Base-by-base conservation (phyloP, 768 basidiomycete genomes). In the Pulveroboletus sp. region DNA sequence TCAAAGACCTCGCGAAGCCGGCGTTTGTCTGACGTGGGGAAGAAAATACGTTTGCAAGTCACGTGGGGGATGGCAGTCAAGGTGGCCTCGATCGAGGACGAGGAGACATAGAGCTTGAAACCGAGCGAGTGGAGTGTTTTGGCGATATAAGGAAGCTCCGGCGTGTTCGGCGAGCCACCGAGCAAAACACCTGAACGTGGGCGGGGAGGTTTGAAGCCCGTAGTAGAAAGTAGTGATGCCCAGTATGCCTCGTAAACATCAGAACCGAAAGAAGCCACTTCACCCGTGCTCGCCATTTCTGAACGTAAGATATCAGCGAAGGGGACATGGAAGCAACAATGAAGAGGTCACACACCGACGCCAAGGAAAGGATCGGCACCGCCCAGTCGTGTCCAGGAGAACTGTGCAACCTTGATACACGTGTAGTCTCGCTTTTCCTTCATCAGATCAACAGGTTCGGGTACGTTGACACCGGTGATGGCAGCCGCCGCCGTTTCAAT, bases 271-370 rank as follows among this genome's bases (percentile, higher is more conserved):
- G 89, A 85, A 11, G 96, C 96, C 27, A 99, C 93, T 69, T 99
- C 95, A 32, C 95, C 95, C 7, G 95, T 97, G 63, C 90, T 93
- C 3, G 94, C 93, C 95, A 97, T 98, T 76, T 96, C 93, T 90
- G 28, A 36, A 12, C 5, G 17, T 0, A 9, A 47, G 15, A 7
- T 3, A 7, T 39, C 11, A 31, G 64, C 38, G 15, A n/a, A 39
- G 7, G 30, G 18, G 46, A 47, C 3, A 54, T 32, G 31, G 11
- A 10, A 12, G n/a, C 18, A 8, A 14, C 3, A 21, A 39, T 12
- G 6, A 7, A 32, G 33, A 27, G 32, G 12, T 6, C n/a, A 79
- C 88, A 67, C 56, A 91, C 90, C 90, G 46, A 95, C 92, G 52
- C 93, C 93, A 54, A 97, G 76, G 82, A 93, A 94, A 9, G 94